Conservation (phyloP, 768 basidiomycete species). For the Zangia roseola region DNA sequence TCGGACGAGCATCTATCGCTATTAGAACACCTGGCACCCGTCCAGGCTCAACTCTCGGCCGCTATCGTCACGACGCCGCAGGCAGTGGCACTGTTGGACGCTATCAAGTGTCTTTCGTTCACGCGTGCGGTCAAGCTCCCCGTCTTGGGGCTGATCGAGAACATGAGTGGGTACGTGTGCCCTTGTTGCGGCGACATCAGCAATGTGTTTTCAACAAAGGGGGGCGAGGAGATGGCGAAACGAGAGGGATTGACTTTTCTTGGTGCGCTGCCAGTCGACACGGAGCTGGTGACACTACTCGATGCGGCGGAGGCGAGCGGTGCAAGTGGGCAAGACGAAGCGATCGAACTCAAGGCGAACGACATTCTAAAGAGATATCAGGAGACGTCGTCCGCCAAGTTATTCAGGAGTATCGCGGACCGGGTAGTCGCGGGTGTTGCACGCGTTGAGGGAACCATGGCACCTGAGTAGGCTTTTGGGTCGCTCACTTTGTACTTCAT, state of each 20-base stretch:
- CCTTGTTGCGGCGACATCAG: constrained; percentile 96
- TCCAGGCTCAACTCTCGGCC: constrained; percentile 74
- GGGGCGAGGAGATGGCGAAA: constrained; percentile 85
- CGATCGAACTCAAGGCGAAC: constrained; percentile 37
- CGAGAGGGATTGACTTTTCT: constrained; percentile 74
- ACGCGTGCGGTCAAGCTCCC: constrained; percentile 84
- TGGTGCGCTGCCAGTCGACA: constrained; percentile 90
- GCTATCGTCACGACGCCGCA: constrained; percentile 97
- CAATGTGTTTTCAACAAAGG: constrained; percentile 93
- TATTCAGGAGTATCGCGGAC: constrained; percentile 63
- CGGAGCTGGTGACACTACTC: constrained; percentile 81
- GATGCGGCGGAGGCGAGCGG: constrained; percentile 55
- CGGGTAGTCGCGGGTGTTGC: constrained; percentile 37
- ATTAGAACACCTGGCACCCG: constrained; percentile 87
- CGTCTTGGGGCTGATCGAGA: constrained; percentile 91
- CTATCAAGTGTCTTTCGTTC: constrained; percentile 95
- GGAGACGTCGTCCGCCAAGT: constrained; percentile 62
- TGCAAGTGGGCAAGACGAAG: constrained; percentile 18
- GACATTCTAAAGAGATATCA: constrained; percentile 60
- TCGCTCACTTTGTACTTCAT: background rate
- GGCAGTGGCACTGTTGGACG: constrained; percentile 92
- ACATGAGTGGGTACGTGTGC: constrained; percentile 98
- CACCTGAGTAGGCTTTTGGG: background rate
- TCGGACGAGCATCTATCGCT: constrained; percentile 98
- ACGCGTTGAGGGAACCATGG: constrained; percentile 3